phyloP scores from a whole-genome alignment of 2,329 filamentous ascomycete species.

The Seiridium unicorne region DNA sequence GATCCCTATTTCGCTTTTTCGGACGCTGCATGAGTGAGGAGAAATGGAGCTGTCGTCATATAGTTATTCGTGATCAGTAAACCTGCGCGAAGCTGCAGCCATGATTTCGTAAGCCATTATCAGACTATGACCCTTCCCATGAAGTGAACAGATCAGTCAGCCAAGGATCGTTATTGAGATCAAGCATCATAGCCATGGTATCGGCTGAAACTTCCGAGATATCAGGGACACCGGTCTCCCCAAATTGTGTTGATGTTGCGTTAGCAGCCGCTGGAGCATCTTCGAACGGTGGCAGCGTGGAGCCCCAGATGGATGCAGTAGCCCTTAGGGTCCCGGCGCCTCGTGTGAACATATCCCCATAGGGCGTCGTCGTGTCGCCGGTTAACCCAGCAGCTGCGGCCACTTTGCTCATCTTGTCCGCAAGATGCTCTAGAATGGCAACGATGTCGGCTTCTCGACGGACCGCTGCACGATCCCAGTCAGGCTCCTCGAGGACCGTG shows the following conservation, averaged over 20 bases:
- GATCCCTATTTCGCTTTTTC: no score
- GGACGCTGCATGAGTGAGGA: no score
- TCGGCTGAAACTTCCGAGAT: not conserved
- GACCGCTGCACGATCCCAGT: conserved; percentile 22
- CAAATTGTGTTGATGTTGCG: not conserved
- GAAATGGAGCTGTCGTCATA: not conserved
- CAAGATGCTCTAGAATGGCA: conserved; percentile 14
- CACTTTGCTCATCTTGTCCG: conserved; percentile 16
- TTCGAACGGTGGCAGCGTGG: not conserved
- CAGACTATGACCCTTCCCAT: not conserved
- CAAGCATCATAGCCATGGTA: not conserved
- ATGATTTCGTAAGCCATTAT: no score
- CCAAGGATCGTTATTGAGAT: conserved; percentile 9
- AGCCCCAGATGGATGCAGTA: conserved; percentile 2
- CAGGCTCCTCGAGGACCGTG: conserved; percentile 22
- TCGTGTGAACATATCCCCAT: conserved; percentile 1
- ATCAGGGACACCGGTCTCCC: not conserved
- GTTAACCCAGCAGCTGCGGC: conserved; percentile 16
- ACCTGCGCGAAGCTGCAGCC: no score
- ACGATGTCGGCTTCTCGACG: conserved; percentile 18
- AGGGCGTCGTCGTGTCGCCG: conserved; percentile 9
- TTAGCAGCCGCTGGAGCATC: not conserved
- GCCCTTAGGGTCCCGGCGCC: not conserved
- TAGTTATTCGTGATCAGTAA: not conserved
- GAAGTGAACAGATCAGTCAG: conserved; percentile 5